These are phyloP conservation scores for Lathyrus oleraceus DNA, from an alignment of 306 rosid species.

Conservation along the genomic window DNA sequence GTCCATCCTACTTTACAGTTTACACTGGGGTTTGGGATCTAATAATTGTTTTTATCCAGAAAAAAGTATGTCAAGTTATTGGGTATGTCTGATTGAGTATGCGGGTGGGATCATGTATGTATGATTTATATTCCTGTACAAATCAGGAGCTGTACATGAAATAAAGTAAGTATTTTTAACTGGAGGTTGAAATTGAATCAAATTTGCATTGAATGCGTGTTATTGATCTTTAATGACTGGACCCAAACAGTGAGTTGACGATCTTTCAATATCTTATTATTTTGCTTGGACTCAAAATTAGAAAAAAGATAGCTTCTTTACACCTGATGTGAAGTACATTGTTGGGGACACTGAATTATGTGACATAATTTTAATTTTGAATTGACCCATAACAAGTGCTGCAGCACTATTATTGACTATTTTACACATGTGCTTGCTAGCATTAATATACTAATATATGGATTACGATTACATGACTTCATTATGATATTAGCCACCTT, in stretches of 20 bases:
- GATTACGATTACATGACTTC: background rate
- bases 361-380: constrained; percentile 10
- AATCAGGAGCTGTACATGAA: constrained; percentile 7
- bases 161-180: background rate
- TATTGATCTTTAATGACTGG: background rate
- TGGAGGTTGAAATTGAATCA: background rate
- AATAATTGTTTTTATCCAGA: constrained; percentile 12
- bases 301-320: background rate
- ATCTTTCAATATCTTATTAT: background rate
- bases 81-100: constrained; percentile 3
- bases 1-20: constrained; percentile 1
- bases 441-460: constrained; percentile 11
- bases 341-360: constrained; percentile 18
- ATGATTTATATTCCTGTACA: background rate
- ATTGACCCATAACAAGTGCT: background rate
- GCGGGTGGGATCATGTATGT: background rate
- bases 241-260: background rate
- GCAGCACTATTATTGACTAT: constrained; percentile 13
- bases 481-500: constrained; percentile 13
- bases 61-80: background rate
- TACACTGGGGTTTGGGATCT: background rate
- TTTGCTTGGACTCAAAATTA: background rate
- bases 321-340: background rate
- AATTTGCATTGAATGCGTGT: constrained; percentile 8
- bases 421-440: constrained; percentile 1